A percentile compares a stretch with the other conserved stretches of the same genome.
phyloP scores from a whole-genome alignment of 2,329 filamentous ascomycete genomes.

The Talaromyces verruculosus region DNA sequence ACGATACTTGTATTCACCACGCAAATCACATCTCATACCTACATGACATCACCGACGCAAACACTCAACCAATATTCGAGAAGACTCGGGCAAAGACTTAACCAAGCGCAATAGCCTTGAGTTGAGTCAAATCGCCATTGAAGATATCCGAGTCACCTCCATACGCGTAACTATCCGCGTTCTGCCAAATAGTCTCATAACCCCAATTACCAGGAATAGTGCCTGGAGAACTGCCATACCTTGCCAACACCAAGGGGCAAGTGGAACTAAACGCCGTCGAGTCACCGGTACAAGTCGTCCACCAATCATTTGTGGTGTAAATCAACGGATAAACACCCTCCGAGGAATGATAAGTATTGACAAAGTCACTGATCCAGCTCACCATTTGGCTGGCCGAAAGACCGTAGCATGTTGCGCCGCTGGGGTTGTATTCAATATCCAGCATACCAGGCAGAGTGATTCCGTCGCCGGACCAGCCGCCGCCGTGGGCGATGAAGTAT shows the following conservation, averaged over 20 bases:
- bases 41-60: neutral
- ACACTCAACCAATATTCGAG: neutral
- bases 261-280: constrained; percentile 47
- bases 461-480: constrained; percentile 56
- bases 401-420: constrained; percentile 47
- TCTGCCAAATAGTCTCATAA: constrained; percentile 58
- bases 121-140: constrained; percentile 45
- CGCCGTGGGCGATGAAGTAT: constrained; percentile 55
- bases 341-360: constrained; percentile 49
- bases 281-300: constrained; percentile 55
- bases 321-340: constrained; percentile 55
- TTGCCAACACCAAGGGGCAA: constrained; percentile 52
- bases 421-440: constrained; percentile 51
- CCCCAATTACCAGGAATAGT: constrained; percentile 54
- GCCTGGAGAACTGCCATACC: constrained; percentile 45
- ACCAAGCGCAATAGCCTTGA: constrained; percentile 32
- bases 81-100: neutral
- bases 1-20: neutral
- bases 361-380: constrained; percentile 56
- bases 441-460: constrained; percentile 60
- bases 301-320: constrained; percentile 57
- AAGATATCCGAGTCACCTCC: constrained; percentile 57
- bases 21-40: neutral
- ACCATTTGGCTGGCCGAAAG: constrained; percentile 50
- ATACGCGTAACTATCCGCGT: constrained; percentile 49